Conservation (phyloP, 2,329 filamentous ascomycete genomes). For the Fusarium papillatum region DNA sequence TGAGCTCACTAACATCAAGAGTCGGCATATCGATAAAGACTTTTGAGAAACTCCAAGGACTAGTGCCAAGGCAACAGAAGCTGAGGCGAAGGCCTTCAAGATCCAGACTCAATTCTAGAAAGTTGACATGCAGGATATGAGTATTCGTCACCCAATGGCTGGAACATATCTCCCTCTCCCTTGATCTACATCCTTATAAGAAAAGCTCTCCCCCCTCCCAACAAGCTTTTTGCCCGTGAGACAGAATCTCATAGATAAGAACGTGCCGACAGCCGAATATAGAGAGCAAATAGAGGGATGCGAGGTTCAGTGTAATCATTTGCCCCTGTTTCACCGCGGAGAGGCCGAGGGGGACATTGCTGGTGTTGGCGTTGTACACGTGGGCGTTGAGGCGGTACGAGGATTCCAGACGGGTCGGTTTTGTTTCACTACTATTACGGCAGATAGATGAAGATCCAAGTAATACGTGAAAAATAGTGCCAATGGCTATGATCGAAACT, state of each 20-base stretch:
- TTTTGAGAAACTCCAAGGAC: neutral
- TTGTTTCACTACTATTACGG: neutral
- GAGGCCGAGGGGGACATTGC: neutral
- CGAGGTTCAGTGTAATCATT: neutral
- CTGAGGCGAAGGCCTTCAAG: neutral
- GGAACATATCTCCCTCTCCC: constrained; percentile 3
- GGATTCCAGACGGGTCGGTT: neutral
- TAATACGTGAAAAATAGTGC: neutral
- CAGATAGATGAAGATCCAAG: neutral
- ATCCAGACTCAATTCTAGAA: neutral
- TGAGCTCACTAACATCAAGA: constrained; percentile 55
- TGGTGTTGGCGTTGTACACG: neutral
- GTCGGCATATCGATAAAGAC: constrained; percentile 21
- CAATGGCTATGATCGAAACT: no score
- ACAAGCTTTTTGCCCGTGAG: neutral
- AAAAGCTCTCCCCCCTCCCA: neutral
- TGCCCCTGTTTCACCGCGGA: neutral
- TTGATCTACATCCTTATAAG: constrained; percentile 3
- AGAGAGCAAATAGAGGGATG: neutral
- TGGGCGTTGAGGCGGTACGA: neutral
- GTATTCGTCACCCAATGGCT: constrained; percentile 2
- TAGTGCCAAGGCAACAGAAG: neutral
- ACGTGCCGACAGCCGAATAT: neutral
- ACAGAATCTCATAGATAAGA: neutral
- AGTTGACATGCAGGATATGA: neutral